Base-by-base conservation (phyloP, 2,329 filamentous ascomycete species). In the Ceratocystis eucalypticola region DNA sequence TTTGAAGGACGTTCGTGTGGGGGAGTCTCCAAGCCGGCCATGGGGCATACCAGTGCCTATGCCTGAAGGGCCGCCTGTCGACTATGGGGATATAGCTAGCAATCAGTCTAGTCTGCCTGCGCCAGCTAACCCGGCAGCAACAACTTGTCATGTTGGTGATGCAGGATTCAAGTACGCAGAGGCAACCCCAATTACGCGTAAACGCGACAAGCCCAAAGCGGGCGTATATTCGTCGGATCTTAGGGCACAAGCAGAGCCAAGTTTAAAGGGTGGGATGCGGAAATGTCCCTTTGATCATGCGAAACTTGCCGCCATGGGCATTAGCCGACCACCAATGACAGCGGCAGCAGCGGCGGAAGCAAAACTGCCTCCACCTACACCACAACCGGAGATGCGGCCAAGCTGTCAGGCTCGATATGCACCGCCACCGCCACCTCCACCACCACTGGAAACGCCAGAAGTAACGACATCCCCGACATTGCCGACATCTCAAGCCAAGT, bases 1-100 rank as follows among this genome's bases (percentile, higher is more conserved):
- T n/a, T 37, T 97, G 64, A 90, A 93, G 73, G 93, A 96, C 71
- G 84, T 97, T 8, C 83, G 93, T n/a, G 86, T 97, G 25, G 93
- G 93, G 55, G 93, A 97, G 75, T 96, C 90, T 15, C 93, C 93
- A 4, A 96, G 89, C 74, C 82, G 93, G 57, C 93, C 93, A 15
- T 96, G 92, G 92, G 92, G 92, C 5, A 96, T 96, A 64, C 84
- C 85, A 4, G 87, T 96, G 0, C 92, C 92, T 2, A 75, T 84
- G 46, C 79, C 82, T 69, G 78, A 82, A 41, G 22, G 41, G 22
- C 41, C n/a, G 4, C 7, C 15, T 30, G 7, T n/a, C 15, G 48
- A 46, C 15, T 33, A 45, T 6, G 53, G 25, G 1, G 48, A 48
- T 0, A 48, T 5, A 17, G 59, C 44, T 8, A 64, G 62, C 10